A percentile compares a stretch with the other conserved stretches of the same genome.
phyloP scores from a whole-genome alignment of 2,329 filamentous ascomycete genomes.

The Elsinoe arachidis region DNA sequence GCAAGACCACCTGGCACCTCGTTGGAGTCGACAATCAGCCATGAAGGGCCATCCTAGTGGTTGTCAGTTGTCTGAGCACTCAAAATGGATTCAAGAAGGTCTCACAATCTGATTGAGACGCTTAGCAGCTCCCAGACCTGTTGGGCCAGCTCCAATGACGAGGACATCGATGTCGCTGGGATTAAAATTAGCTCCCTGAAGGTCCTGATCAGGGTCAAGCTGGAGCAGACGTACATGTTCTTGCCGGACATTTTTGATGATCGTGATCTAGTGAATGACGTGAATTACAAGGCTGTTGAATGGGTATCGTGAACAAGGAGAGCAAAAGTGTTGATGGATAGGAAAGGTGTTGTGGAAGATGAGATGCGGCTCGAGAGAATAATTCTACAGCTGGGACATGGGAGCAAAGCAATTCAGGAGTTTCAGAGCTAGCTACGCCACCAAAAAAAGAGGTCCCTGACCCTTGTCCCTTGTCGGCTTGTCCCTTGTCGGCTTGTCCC shows the following conservation, averaged over 20 bases:
- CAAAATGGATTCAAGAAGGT: conserved; percentile 15
- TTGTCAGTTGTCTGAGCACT: conserved; percentile 12
- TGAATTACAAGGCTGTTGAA: conserved; percentile 9
- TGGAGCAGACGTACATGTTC: conserved; percentile 15
- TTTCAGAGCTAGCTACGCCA: conserved; percentile 5
- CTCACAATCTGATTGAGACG: conserved; percentile 91
- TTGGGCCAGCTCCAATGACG: conserved; percentile 95
- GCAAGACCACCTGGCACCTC: conserved; percentile 92
- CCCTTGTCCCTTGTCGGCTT: not conserved
- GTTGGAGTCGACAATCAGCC: conserved; percentile 89
- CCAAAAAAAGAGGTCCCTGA: not conserved
- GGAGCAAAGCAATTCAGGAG: not conserved
- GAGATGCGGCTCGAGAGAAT: not conserved
- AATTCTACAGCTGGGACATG: not conserved
- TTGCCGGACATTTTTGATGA: conserved; percentile 15
- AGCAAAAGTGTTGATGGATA: conserved; percentile 7
- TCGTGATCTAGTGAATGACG: not conserved
- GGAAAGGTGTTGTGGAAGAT: not conserved
- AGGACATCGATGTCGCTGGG: conserved; percentile 86
- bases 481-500: no score
- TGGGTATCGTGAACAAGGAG: conserved; percentile 13
- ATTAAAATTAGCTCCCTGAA: conserved; percentile 14
- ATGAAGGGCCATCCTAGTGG: conserved; percentile 74
- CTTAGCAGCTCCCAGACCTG: conserved; percentile 95
- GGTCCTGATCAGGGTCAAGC: not conserved